A percentile compares a stretch with the other conserved stretches of the same genome.
Evolutionary conservation across 129 eudicot species (phyloP).

Genomic region (Logfia minima): DNA sequence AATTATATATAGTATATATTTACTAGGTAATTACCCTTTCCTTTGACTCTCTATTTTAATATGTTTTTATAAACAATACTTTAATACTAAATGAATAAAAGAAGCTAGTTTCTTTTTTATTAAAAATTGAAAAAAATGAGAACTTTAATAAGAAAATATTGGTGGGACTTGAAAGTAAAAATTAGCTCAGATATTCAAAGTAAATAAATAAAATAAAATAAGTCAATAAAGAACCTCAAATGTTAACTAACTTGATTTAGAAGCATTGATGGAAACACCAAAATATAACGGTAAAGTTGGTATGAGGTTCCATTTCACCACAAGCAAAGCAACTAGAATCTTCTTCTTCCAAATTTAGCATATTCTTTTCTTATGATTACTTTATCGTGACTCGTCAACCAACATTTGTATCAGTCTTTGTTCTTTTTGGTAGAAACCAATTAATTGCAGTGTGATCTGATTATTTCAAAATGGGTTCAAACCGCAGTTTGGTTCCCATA

Average conservation of each 20-base stretch:
- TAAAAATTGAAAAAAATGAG: too few species aligned
- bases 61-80: too few species aligned
- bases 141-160: too few species aligned
- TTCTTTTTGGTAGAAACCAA: background rate
- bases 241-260: constrained; percentile 8
- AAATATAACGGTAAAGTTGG: constrained; percentile 19
- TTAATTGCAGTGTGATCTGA: background rate
- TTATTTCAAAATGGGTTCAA: constrained; percentile 44
- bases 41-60: too few species aligned
- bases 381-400: constrained; percentile 1
- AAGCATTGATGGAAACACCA: background rate
- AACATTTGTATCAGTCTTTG: background rate
- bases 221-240: too few species aligned
- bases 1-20: too few species aligned
- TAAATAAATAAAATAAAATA: too few species aligned
- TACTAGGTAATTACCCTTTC: too few species aligned
- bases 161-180: background rate
- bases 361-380: constrained; percentile 26
- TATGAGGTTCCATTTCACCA: background rate
- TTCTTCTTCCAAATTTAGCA: constrained; percentile 32
- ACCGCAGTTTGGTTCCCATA: constrained; percentile 64
- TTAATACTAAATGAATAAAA: too few species aligned
- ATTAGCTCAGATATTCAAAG: too few species aligned
- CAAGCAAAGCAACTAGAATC: constrained; percentile 18
- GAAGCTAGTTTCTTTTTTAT: too few species aligned